Base-by-base conservation (phyloP, 2,329 filamentous ascomycete genomes). In the Beauveria sp. region DNA sequence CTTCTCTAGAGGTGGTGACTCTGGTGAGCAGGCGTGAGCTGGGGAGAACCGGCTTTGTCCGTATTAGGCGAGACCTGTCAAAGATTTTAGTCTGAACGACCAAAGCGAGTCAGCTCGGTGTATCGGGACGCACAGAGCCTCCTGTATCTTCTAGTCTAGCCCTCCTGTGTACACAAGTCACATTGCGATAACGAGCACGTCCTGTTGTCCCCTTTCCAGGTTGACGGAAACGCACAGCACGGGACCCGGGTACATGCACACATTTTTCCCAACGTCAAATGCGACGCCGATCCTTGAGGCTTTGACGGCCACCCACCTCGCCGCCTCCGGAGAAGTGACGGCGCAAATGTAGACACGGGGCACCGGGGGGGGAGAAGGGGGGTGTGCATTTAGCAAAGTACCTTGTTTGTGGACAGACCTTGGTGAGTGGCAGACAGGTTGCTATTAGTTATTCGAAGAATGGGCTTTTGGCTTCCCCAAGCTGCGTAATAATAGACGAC, bases 1-100 rank as follows among this genome's bases (percentile, higher is more conserved):
- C 46, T 52, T 53, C 22, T 14, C 20, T 34, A 14, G 31, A 22
- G 49, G 56, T 3, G 5, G 9, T n/a, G n/a, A n/a, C n/a, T n/a
- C n/a, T n/a, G n/a, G n/a, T 31, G 28, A 31, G 9, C 28, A 31
- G 31, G 28, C 9, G 46, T 60, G 31, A 51, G 9, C 16, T n/a
- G 26, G 45, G 45, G 20, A 24, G 18, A 46, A 48, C 53, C 60
- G 60, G 52, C 34, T 51, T 62, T 62, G 60, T 62, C 60, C 60
- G 52, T 62, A 34, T 50, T 61, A 56, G 60, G 20, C 57, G 49
- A 60, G 38, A 38, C 24, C 14, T 26, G 24, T 46, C n/a, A 38
- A 53, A 38, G 12, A 1, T 20, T 26, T 38, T 16, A 31, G 22
- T 51, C 31, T 8, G 6, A 24, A n/a, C 31, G 34, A 38, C 40